Percentiles rank a stretch among this genome's conserved stretches.
These are phyloP conservation scores for Pseudonitzschia multiseries DNA, from an alignment of 108 stramenopile species.

Conservation along the genomic window DNA sequence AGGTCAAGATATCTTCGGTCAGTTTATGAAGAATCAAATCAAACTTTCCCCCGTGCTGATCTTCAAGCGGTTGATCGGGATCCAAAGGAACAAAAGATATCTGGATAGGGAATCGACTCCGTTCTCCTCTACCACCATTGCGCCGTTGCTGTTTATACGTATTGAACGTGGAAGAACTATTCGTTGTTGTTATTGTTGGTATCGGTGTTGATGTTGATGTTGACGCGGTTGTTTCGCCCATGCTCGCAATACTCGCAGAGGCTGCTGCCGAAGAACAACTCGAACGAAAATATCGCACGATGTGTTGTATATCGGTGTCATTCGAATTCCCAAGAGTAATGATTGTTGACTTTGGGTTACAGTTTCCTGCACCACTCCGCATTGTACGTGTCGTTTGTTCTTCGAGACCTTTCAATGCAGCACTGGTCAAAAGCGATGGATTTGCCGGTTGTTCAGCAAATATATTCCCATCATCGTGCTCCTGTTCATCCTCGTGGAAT, in stretches of 20 bases:
- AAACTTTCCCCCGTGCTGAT: slow-evolving; percentile 78
- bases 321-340: slow-evolving; percentile 25
- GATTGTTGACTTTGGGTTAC: slow-evolving; percentile 16
- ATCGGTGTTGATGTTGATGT: slow-evolving; percentile 18
- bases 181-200: slow-evolving; percentile 11
- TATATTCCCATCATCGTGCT: slow-evolving; percentile 2
- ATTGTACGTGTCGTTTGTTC: background rate
- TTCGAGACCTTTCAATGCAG: slow-evolving; percentile 19
- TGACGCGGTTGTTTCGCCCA: slow-evolving; percentile 32
- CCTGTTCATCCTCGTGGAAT: slow-evolving; percentile 14
- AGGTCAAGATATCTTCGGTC: slow-evolving; percentile 82
- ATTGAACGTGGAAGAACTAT: background rate
- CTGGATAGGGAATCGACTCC: slow-evolving; percentile 46
- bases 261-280: slow-evolving; percentile 42
- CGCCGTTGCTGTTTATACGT: background rate
- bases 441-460: background rate
- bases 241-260: slow-evolving; percentile 15
- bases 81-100: slow-evolving; percentile 84
- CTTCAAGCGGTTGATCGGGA: slow-evolving; percentile 71
- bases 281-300: slow-evolving; percentile 52
- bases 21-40: slow-evolving; percentile 86
- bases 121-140: background rate
- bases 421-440: slow-evolving; percentile 22
- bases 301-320: slow-evolving; percentile 35
- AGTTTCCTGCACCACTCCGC: background rate